Conservation (phyloP, 1,284 basidiomycete species). For the Pseudozyma sp. region DNA sequence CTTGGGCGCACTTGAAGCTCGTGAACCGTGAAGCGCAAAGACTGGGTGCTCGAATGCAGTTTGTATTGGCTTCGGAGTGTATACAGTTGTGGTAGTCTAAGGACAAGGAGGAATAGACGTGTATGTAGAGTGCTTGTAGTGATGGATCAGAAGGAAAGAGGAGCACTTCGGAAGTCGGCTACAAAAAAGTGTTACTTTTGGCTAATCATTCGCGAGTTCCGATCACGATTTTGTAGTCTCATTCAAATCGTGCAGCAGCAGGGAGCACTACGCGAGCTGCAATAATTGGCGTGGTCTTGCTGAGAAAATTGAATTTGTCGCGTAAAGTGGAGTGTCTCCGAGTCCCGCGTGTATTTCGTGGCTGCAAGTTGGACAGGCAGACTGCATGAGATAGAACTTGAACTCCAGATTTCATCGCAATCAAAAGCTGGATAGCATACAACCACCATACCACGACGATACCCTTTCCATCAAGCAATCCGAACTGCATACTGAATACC, state of each 20-base stretch:
- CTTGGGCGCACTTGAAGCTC: background rate
- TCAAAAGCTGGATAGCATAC: constrained; percentile 24
- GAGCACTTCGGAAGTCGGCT: constrained; percentile 26
- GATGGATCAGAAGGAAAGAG: constrained; percentile 1
- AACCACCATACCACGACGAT: constrained; percentile 19
- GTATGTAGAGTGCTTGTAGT: constrained; percentile 6
- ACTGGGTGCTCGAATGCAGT: no score
- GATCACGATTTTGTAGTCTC: background rate
- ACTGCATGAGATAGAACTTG: background rate
- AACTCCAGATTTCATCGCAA: constrained; percentile 2
- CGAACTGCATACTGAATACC: background rate
- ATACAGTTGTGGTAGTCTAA: background rate
- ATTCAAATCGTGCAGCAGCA: background rate
- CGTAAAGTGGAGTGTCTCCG: constrained; percentile 30
- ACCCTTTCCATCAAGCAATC: background rate
- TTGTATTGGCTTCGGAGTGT: constrained; percentile 3
- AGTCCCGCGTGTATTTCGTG: constrained; percentile 7
- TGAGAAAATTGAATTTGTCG: constrained; percentile 8
- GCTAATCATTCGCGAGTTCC: background rate
- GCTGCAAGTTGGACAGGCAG: background rate
- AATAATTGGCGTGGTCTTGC: background rate
- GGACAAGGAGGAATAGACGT: constrained; percentile 1
- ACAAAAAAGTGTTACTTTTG: constrained; percentile 8
- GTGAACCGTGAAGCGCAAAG: background rate
- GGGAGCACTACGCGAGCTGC: constrained; percentile 5